A percentile compares a stretch with the other conserved stretches of the same genome.
These are phyloP conservation scores for Balamuthia mandrillaris DNA, from an alignment of 208 protist species.

Conservation along the genomic window DNA sequence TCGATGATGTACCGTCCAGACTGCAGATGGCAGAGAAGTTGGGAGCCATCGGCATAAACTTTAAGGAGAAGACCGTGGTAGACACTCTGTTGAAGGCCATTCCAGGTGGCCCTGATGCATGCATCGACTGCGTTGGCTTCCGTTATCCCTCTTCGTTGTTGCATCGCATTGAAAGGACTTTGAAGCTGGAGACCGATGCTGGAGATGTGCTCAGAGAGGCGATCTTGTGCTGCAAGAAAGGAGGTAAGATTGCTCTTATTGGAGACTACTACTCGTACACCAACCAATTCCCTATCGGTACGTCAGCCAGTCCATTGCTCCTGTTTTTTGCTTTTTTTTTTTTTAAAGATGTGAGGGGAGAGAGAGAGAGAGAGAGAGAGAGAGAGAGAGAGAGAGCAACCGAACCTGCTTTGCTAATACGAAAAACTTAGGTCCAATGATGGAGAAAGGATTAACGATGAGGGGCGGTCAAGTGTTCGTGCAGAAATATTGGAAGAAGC, in stretches of 20 bases:
- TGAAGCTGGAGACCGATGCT: slow-evolving; percentile 53
- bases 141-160: slow-evolving; percentile 40
- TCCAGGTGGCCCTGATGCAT: slow-evolving; percentile 45
- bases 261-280: slow-evolving; percentile 45
- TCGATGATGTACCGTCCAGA: slow-evolving; percentile 48
- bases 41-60: slow-evolving; percentile 41
- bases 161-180: slow-evolving; percentile 41
- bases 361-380: no score
- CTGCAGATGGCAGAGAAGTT: slow-evolving; percentile 38
- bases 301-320: no score
- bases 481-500: slow-evolving; percentile 51
- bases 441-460: slow-evolving; percentile 49
- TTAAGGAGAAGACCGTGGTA: slow-evolving; percentile 40
- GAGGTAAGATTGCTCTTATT: slow-evolving; percentile 44
- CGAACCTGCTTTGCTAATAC: no score
- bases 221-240: slow-evolving; percentile 46
- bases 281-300: slow-evolving; percentile 58
- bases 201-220: slow-evolving; percentile 43
- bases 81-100: background rate
- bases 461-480: slow-evolving; percentile 2
- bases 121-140: slow-evolving; percentile 54
- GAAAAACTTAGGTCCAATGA: slow-evolving; percentile 53
- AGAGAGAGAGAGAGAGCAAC: no score
- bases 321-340: no score
- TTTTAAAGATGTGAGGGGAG: no score